Conservation (phyloP, 352 stramenopile species). For the Phytophthora hybrid region DNA sequence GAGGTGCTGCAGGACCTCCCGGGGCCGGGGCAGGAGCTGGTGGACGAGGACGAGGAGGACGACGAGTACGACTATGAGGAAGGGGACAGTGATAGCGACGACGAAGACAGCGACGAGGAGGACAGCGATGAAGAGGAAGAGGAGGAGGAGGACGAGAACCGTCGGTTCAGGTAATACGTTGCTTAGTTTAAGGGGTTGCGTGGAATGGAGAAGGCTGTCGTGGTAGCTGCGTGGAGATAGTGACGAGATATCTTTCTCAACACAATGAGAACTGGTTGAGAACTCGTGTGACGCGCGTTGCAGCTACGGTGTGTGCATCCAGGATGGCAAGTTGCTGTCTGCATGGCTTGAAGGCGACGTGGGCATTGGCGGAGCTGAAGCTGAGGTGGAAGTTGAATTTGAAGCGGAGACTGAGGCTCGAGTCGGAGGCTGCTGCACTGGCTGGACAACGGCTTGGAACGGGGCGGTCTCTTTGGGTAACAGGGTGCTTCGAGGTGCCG, state of each 20-base stretch:
- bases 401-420: background rate
- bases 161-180: background rate
- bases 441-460: slow-evolving; percentile 40
- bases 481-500: slow-evolving; percentile 1
- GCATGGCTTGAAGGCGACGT: background rate
- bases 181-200: no score
- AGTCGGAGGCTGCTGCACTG: slow-evolving; percentile 9
- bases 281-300: background rate
- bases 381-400: no score
- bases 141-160: background rate
- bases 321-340: slow-evolving; percentile 37
- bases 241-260: background rate
- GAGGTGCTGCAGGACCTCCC: slow-evolving; percentile 63
- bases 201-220: background rate
- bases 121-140: background rate
- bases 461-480: slow-evolving; percentile 15
- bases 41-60: slow-evolving; percentile 34
- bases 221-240: background rate
- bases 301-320: slow-evolving; percentile 37
- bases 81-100: slow-evolving; percentile 16
- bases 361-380: background rate
- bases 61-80: slow-evolving; percentile 33
- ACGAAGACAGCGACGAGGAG: slow-evolving; percentile 10
- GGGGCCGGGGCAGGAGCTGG: slow-evolving; percentile 22
- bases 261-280: background rate